phyloP scores from a whole-genome alignment of 2,329 filamentous ascomycete genomes.

The Verticillium zaregamsianum region DNA sequence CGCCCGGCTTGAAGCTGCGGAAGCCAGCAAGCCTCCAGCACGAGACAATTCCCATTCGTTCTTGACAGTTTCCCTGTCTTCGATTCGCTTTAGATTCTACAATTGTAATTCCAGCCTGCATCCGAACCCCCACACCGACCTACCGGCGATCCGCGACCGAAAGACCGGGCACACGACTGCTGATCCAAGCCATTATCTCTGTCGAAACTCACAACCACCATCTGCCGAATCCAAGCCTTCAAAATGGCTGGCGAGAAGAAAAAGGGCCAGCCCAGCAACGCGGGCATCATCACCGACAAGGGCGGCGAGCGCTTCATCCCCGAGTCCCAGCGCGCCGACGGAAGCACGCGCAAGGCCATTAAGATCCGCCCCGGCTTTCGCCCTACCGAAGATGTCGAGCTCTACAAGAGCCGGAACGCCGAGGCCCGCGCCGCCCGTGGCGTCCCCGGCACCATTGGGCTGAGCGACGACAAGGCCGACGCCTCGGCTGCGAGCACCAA shows the following conservation, averaged over 20 bases:
- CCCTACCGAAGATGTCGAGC: constrained; percentile 90
- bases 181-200: neutral
- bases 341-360: constrained; percentile 89
- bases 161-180: neutral
- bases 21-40: neutral
- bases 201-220: neutral
- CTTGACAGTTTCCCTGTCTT: neutral
- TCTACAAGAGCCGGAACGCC: constrained; percentile 91
- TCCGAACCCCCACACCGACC: neutral
- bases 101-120: neutral
- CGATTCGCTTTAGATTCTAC: neutral
- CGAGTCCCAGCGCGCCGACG: constrained; percentile 79
- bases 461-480: constrained; percentile 45
- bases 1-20: neutral
- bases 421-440: constrained; percentile 65
- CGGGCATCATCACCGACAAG: constrained; percentile 75
- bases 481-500: constrained; percentile 62
- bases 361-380: constrained; percentile 89
- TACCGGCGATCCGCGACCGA: neutral
- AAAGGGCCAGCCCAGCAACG: constrained; percentile 42
- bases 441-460: constrained; percentile 69
- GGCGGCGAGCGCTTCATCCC: constrained; percentile 83
- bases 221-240: neutral
- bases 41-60: neutral
- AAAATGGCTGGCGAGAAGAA: neutral